Evolutionary conservation across 2,329 filamentous ascomycete species (phyloP).

Genomic region (Chrysosporium queenslandicum): DNA sequence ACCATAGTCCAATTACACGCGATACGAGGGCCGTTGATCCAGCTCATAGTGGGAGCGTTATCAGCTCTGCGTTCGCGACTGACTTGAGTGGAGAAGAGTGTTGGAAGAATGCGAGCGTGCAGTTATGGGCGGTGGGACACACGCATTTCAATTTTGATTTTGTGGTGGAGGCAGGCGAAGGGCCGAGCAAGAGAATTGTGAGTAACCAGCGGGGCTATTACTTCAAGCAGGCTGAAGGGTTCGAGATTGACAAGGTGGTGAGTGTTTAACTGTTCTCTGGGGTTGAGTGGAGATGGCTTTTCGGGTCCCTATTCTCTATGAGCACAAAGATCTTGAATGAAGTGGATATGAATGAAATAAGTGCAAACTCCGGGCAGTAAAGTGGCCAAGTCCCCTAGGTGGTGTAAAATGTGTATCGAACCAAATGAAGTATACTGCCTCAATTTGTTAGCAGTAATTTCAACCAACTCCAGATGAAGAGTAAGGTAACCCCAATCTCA

Average conservation of each 20-base stretch:
- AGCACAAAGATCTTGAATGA: no score
- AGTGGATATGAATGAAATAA: no score
- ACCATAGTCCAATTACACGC: conserved; percentile 28
- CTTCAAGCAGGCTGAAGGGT: conserved; percentile 31
- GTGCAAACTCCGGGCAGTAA: no score
- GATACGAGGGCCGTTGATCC: conserved; percentile 25
- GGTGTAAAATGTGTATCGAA: no score
- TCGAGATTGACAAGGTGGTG: conserved; percentile 24
- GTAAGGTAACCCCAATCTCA: no score
- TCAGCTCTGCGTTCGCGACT: conserved; percentile 35
- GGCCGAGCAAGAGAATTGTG: conserved; percentile 27
- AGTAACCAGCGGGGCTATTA: conserved; percentile 28
- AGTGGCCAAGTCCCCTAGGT: no score
- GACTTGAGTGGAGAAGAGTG: conserved; percentile 33
- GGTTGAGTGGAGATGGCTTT: no score
- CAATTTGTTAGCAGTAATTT: no score
- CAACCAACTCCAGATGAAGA: no score
- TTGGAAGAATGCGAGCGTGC: conserved; percentile 32
- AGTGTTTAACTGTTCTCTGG: no score
- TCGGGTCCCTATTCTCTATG: no score
- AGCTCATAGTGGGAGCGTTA: conserved; percentile 25
- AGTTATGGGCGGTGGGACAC: conserved; percentile 42
- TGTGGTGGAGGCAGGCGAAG: conserved; percentile 18
- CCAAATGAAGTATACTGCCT: no score
- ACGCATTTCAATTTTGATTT: conserved; percentile 41